Percentiles rank a stretch among this genome's conserved stretches.
phyloP scores from a whole-genome alignment of 192 early-diverging fungal species.

The Rhizophagus prolifer region DNA sequence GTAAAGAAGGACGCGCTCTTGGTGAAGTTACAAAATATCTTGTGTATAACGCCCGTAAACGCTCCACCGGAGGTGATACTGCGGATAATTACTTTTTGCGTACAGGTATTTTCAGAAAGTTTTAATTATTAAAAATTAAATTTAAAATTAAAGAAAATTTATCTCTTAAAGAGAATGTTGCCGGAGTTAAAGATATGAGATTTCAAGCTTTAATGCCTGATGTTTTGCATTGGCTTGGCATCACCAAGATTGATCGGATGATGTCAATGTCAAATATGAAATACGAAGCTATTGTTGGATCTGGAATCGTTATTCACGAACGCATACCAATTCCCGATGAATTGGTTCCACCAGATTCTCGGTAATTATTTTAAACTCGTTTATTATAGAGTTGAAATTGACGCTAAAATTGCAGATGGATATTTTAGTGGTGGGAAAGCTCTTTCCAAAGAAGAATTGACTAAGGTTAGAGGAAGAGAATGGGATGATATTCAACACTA shows the following conservation, averaged over 20 bases:
- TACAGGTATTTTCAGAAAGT: slow-evolving; percentile 44
- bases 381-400: slow-evolving; percentile 79
- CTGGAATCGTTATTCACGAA: slow-evolving; percentile 86
- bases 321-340: slow-evolving; percentile 88
- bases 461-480: slow-evolving; percentile 75
- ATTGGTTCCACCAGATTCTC: slow-evolving; percentile 83
- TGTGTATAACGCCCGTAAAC: slow-evolving; percentile 92
- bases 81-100: slow-evolving; percentile 87
- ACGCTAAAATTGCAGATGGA: slow-evolving; percentile 95
- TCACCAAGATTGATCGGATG: slow-evolving; percentile 90
- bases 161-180: slow-evolving; percentile 61
- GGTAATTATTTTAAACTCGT: slow-evolving; percentile 20
- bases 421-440: slow-evolving; percentile 80
- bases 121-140: background rate
- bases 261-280: slow-evolving; percentile 72
- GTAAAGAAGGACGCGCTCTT: slow-evolving; percentile 92
- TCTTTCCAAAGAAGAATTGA: slow-evolving; percentile 58
- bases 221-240: slow-evolving; percentile 93
- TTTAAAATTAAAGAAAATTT: background rate
- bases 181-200: slow-evolving; percentile 92
- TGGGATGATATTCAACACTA: slow-evolving; percentile 74
- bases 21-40: slow-evolving; percentile 97
- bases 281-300: slow-evolving; percentile 87
- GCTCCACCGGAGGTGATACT: slow-evolving; percentile 82
- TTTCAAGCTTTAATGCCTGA: slow-evolving; percentile 98